A percentile compares a stretch with the other conserved stretches of the same genome.
phyloP scores from a whole-genome alignment of 108 stramenopile species.

The Cyclostephanos tholiformis region DNA sequence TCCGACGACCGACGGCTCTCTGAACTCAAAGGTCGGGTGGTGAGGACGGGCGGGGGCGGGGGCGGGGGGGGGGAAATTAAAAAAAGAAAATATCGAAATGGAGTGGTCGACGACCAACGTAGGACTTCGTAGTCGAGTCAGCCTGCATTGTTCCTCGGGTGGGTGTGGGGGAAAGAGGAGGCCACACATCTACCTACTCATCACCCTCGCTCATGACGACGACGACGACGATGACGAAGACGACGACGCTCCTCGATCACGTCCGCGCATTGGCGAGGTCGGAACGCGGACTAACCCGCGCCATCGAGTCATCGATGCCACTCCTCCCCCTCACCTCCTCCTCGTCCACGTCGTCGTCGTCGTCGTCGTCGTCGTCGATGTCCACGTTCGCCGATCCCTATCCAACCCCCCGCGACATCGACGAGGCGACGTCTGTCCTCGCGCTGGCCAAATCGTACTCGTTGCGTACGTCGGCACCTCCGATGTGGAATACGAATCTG shows the following conservation, averaged over 20 bases:
- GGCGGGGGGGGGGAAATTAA: no score
- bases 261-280: slow-evolving; percentile 61
- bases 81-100: no score
- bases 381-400: slow-evolving; percentile 56
- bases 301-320: slow-evolving; percentile 55
- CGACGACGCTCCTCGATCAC: slow-evolving; percentile 38
- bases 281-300: slow-evolving; percentile 75
- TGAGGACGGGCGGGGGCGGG: no score
- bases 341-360: slow-evolving; percentile 25
- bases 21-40: no score
- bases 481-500: slow-evolving; percentile 80
- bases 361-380: slow-evolving; percentile 16
- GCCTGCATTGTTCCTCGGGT: no score
- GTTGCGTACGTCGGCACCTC: slow-evolving; percentile 76
- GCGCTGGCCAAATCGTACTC: slow-evolving; percentile 74
- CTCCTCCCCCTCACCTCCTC: slow-evolving; percentile 28
- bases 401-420: slow-evolving; percentile 52
- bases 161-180: no score
- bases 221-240: neutral
- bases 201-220: no score
- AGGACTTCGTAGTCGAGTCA: no score
- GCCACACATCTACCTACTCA: no score
- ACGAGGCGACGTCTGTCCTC: slow-evolving; percentile 64
- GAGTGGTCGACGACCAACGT: no score
- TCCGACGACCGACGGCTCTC: no score